Conservation (phyloP, 441 rosid species). For the Gossypium davidsonii region DNA sequence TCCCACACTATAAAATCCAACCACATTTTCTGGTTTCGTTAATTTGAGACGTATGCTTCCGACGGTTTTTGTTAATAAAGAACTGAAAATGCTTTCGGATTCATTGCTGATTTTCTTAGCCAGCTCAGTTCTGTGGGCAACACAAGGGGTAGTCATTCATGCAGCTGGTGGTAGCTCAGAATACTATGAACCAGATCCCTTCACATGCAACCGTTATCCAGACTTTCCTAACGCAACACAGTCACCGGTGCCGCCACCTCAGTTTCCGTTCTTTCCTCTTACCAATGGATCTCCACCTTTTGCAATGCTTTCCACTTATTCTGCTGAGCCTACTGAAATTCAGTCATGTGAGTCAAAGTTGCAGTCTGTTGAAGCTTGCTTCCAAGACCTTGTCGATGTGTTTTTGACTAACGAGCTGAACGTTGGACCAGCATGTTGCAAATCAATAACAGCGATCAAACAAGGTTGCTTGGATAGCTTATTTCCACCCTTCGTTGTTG, state of each 20-base stretch:
- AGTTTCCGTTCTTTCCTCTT: not conserved
- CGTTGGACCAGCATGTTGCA: not conserved
- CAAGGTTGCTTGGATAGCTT: slow-evolving; percentile 4
- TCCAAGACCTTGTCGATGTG: not conserved
- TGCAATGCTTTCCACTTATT: not conserved
- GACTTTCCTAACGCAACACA: not conserved
- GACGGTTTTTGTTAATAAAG: not conserved
- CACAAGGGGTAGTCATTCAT: not conserved
- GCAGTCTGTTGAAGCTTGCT: not conserved
- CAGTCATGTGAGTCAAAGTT: not conserved
- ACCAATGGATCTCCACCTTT: not conserved
- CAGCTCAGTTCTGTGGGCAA: not conserved
- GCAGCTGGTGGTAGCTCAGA: not conserved
- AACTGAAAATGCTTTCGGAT: not conserved
- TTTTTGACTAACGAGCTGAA: not conserved
- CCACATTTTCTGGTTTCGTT: not conserved
- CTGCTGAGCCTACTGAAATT: not conserved
- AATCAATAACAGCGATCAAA: not conserved
- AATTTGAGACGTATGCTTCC: not conserved
- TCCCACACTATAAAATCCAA: not conserved
- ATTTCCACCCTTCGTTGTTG: not conserved
- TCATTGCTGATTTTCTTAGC: not conserved
- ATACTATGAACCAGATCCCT: not conserved
- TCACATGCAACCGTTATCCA: not conserved
- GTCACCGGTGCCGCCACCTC: not conserved